Base-by-base conservation (phyloP, 2,329 filamentous ascomycete genomes). In the Fusarium neocosmosporiellum region DNA sequence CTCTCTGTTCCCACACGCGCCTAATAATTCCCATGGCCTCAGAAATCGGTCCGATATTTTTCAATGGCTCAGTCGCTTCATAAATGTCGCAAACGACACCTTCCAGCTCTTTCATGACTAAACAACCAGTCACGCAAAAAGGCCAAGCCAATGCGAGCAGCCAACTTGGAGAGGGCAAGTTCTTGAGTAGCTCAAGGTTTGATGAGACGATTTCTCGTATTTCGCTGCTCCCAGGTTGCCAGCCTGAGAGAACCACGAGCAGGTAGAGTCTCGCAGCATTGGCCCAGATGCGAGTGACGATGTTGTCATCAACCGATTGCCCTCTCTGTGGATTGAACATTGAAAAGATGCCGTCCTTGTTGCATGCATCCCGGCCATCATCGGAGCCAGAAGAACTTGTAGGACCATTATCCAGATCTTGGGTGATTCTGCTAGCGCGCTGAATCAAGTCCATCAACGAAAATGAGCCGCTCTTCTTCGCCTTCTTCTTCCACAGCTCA, bases 111-210 rank as follows among this genome's bases (percentile, higher is more conserved):
- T 41, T 6, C 0, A 37, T 11, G 5, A n/a, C 67, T 1, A 73
- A 29, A 18, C 71, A 70, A 0, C 63, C 63, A 2, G 59, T 59
- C 1, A 73, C 34, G 10, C 69, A 70, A 14, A 72, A 57, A 4
- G 71, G 71, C 66, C 69, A 72, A 1, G 58, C 46, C 1, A 67
- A 7, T 0, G 58, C 22, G 16, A 59, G 29, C 16, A 72, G 5
- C 50, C 43, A 63, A 5, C 59, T 58, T 0, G 66, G 34, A 0
- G 13, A 53, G 0, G 3, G 9, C 3, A 64, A 3, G 1, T 5
- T 4, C 4, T 53, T 7, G 0, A 70, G 13, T 0, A 64, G 4
- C 0, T 46, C 13, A 0, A 70, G 4, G 5, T 50, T 50, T 0
- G 9, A 2, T 1, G 36, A n/a, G 1, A 66, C 64, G 2, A 34